Base-by-base conservation (phyloP, 306 rosid genomes). In the Gynostemma pentaphyllum region DNA sequence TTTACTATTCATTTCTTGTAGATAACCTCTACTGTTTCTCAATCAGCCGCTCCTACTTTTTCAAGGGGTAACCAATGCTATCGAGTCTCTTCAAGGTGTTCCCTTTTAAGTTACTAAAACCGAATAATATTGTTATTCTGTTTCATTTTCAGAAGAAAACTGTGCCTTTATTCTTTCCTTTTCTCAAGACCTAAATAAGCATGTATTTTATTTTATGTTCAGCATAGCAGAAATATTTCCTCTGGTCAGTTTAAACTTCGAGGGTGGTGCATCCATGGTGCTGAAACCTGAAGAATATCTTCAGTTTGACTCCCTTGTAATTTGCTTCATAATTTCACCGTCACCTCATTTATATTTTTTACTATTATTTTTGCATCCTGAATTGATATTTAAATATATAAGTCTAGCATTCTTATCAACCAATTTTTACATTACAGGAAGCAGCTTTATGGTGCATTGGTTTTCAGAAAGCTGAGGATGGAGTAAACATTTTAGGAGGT, bases 221-320 rank as follows among this genome's bases (percentile, higher is more conserved):
- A 92, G 99, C 71, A 14, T 79, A 57, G 69, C 74, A 45, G 85
- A 81, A 70, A 66, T 68, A 63, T 92, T 92, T 76, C 99, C 99
- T 56, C 66, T 45, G 1, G 81, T 88, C 45, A 88, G 90, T 72
- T 83, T 92, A 45, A 92, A 92, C 76, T 92, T 92, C 76, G 90
- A 41, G 18, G 95, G 85, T 21, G 81, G 83, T 70, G 98, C 94
- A 36, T 74, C 94, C 6, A 88, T 92, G 87, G 78, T 84, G 74
- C 79, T 92, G 75, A 88, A 82, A 68, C 96, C 99, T 19, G 88
- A 78, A 76, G 85, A 92, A 62, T 92, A 92, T 81, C 96, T 92
- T 75, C 83, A 53, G 67, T 45, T 34, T 42, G 81, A 85, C 65
- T 73, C 72, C 54, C 12, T 67, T 61, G 97, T 90, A 75, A 76